phyloP scores from a whole-genome alignment of 2,329 filamentous ascomycete genomes.

The Calycina marina region DNA sequence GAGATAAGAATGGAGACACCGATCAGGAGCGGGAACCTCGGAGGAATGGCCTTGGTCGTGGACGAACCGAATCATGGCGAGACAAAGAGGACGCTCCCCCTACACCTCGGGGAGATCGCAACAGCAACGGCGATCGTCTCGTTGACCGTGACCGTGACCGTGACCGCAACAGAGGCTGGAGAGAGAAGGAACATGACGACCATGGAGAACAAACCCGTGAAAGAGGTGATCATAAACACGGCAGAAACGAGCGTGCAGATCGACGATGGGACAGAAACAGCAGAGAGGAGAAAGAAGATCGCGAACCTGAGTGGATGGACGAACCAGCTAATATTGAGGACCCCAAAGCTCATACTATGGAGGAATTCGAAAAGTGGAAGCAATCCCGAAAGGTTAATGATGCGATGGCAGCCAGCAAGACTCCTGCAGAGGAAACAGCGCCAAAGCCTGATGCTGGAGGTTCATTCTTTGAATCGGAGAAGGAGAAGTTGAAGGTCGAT shows the following conservation, averaged over 20 bases:
- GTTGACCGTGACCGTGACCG: slow-evolving; percentile 20
- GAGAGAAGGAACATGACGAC: slow-evolving; percentile 28
- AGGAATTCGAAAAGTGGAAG: slow-evolving; percentile 92
- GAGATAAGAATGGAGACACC: slow-evolving; percentile 35
- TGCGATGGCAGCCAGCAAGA: slow-evolving; percentile 11
- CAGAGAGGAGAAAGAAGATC: slow-evolving; percentile 47
- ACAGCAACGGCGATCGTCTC: no score
- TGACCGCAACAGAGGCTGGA: slow-evolving; percentile 23
- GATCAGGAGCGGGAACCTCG: slow-evolving; percentile 34
- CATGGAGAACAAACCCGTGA: slow-evolving; percentile 11
- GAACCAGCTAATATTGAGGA: slow-evolving; percentile 53
- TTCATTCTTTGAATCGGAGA: slow-evolving; percentile 19
- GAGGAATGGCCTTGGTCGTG: slow-evolving; percentile 50
- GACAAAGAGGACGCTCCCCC: slow-evolving; percentile 26
- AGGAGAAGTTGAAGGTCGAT: slow-evolving; percentile 38
- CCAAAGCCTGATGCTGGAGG: slow-evolving; percentile 24
- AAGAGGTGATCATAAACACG: slow-evolving; percentile 18
- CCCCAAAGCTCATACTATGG: slow-evolving; percentile 64
- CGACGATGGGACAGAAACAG: slow-evolving; percentile 24
- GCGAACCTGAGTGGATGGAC: slow-evolving; percentile 87
- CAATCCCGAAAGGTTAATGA: slow-evolving; percentile 34
- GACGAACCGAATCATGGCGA: slow-evolving; percentile 59
- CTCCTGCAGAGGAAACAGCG: slow-evolving; percentile 24
- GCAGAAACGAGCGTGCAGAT: slow-evolving; percentile 10
- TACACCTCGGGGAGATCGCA: slow-evolving; percentile 13